These are phyloP conservation scores for Cymbidium sinense DNA, from an alignment of 106 monocot species.

Conservation along the genomic window DNA sequence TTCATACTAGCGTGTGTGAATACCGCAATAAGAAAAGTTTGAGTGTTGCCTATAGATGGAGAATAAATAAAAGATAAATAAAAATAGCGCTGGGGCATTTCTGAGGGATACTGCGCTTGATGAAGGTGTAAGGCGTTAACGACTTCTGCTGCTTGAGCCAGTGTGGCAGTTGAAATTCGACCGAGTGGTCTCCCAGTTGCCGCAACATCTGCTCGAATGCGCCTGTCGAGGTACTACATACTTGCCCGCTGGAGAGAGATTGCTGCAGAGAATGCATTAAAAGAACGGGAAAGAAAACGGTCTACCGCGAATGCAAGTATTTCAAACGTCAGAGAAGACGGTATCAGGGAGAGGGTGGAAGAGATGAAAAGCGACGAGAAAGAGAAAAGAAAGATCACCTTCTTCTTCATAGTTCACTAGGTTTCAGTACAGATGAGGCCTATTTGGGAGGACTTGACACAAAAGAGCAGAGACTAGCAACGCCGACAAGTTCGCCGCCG, in stretches of 20 bases:
- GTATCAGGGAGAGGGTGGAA: neutral
- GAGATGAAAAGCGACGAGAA: neutral
- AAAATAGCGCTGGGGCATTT: neutral
- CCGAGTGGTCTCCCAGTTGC: conserved; percentile 19
- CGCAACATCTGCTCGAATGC: conserved; percentile 22
- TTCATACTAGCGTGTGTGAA: neutral
- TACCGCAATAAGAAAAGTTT: neutral
- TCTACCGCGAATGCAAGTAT: neutral
- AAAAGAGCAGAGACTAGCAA: neutral
- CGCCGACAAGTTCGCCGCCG: neutral
- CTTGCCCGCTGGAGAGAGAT: neutral
- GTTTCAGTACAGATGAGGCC: neutral
- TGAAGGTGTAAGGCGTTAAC: conserved; percentile 23
- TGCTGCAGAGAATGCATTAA: neutral
- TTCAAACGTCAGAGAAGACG: neutral
- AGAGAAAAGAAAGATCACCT: neutral
- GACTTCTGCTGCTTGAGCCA: conserved; percentile 32
- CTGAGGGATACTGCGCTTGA: conserved; percentile 34
- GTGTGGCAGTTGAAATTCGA: conserved; percentile 35
- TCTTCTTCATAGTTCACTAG: neutral
- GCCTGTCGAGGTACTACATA: neutral
- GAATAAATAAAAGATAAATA: neutral
- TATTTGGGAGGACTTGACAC: neutral
- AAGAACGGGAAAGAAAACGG: neutral
- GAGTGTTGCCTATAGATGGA: neutral